Conservation (phyloP, 2,329 filamentous ascomycete genomes). For the Neonectria ditissima region DNA sequence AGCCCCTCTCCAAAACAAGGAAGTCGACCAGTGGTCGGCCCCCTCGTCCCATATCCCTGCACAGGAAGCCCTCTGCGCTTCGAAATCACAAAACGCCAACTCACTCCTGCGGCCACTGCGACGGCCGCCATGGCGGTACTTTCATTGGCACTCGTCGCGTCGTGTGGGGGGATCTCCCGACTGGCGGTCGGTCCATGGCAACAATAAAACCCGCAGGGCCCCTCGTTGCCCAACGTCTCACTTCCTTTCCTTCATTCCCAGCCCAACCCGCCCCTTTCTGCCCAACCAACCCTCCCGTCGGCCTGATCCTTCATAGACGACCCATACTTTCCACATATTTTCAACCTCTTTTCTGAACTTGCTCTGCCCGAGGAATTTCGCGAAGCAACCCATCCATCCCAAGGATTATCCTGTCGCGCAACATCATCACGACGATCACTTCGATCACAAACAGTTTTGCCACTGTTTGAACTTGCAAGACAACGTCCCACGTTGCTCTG, state of each 20-base stretch:
- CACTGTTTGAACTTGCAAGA: conserved; percentile 44
- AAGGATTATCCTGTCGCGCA: conserved; percentile 47
- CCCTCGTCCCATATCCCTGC: conserved; percentile 49
- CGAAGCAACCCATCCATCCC: conserved; percentile 40
- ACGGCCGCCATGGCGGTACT: conserved; percentile 51
- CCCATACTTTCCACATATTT: conserved; percentile 39
- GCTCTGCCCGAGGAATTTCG: conserved; percentile 34
- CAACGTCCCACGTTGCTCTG: conserved; percentile 47
- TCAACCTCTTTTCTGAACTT: conserved; percentile 35
- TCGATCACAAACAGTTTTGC: conserved; percentile 42
- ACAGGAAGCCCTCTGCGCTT: conserved; percentile 42
- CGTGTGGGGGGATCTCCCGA: conserved; percentile 41
- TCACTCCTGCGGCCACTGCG: conserved; percentile 61
- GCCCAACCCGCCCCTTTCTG: conserved; percentile 54
- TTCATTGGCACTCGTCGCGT: conserved; percentile 39
- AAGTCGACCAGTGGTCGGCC: conserved; percentile 52
- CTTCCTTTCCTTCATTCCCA: conserved; percentile 50
- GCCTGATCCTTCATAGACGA: conserved; percentile 42
- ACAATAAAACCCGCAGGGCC: conserved; percentile 64
- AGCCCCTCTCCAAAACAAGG: conserved; percentile 53
- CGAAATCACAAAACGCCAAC: conserved; percentile 56
- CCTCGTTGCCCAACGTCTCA: conserved; percentile 56
- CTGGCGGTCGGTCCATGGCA: conserved; percentile 46
- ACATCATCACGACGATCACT: conserved; percentile 43
- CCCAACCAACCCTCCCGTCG: conserved; percentile 50